A percentile compares a stretch with the other conserved stretches of the same genome.
Evolutionary conservation across 2,329 filamentous ascomycete genomes (phyloP).

Genomic region (Fusarium pseudocircinatum): DNA sequence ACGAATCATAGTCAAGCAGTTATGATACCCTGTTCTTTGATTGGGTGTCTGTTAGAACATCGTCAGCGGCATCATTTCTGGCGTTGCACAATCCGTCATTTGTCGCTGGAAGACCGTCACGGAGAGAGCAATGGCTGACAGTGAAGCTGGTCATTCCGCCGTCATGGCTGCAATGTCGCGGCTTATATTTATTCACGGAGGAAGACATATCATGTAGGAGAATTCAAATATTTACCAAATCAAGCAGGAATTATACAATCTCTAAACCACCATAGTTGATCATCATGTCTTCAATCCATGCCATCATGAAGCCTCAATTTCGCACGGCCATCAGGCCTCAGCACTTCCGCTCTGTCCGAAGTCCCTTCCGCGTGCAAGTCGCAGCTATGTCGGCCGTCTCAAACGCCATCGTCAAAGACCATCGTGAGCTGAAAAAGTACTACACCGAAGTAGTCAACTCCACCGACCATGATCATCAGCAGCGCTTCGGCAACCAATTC

Average conservation of each 20-base stretch:
- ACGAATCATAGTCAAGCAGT: background rate
- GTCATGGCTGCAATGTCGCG: no score
- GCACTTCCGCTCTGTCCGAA: no score
- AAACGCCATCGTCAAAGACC: constrained; percentile 43
- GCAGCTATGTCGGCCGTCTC: constrained; percentile 29
- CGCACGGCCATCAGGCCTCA: background rate
- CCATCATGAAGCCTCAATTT: background rate
- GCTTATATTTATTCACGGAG: no score
- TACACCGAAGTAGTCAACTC: constrained; percentile 54
- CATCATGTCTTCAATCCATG: constrained; percentile 3
- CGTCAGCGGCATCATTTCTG: background rate
- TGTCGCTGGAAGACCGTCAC: background rate
- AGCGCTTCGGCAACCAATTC: constrained; percentile 58
- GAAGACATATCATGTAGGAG: no score
- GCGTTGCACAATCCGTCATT: background rate
- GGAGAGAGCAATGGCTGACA: no score
- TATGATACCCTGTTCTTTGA: background rate
- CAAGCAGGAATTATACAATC: no score
- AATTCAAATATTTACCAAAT: no score
- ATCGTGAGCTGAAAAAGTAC: constrained; percentile 48
- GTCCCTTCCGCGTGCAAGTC: no score
- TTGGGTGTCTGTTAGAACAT: background rate
- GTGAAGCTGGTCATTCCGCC: background rate
- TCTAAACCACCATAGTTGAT: no score
- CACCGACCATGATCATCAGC: constrained; percentile 49